Evolutionary conservation across 352 stramenopile genomes (phyloP).

Genomic region (Elongisporangium prolatum): DNA sequence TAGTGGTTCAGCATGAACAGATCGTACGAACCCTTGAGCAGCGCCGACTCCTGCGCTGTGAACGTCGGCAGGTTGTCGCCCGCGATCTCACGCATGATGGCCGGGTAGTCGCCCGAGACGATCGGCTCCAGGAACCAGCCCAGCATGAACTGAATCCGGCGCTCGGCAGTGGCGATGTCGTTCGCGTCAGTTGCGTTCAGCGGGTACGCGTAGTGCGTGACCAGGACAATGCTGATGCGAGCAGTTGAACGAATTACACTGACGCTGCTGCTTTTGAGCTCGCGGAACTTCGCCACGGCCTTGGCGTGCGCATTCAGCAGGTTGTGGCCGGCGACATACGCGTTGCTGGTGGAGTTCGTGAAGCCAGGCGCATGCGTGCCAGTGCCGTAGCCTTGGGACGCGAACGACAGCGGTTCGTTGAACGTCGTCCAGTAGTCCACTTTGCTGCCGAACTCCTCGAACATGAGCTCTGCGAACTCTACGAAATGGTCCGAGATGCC

Average conservation of each 20-base stretch:
- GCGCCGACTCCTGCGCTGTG: constrained; percentile 52
- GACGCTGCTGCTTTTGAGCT: constrained; percentile 15
- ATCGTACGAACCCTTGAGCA: constrained; percentile 74
- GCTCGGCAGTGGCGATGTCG: constrained; percentile 59
- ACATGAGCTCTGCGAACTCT: constrained; percentile 85
- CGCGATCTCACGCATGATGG: constrained; percentile 79
- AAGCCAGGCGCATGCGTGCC: constrained; percentile 41
- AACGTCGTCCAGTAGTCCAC: constrained; percentile 93
- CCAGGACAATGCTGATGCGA: constrained; percentile 91
- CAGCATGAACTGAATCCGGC: constrained; percentile 86
- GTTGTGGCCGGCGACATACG: constrained; percentile 75
- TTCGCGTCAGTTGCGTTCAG: constrained; percentile 55
- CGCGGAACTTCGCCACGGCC: constrained; percentile 79
- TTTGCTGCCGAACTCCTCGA: constrained; percentile 87
- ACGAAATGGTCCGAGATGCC: constrained; percentile 58
- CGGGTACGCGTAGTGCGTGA: constrained; percentile 70
- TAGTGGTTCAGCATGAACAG: constrained; percentile 95
- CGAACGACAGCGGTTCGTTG: constrained; percentile 90
- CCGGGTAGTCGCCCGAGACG: constrained; percentile 87
- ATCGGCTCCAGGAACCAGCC: constrained; percentile 92
- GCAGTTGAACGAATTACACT: constrained; percentile 36
- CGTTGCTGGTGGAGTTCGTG: constrained; percentile 24
- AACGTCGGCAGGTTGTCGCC: constrained; percentile 81
- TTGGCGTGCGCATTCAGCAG: constrained; percentile 85
- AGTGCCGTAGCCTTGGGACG: constrained; percentile 36